Conservation (phyloP, 768 basidiomycete species). For the Kwoniella shandongensis region DNA sequence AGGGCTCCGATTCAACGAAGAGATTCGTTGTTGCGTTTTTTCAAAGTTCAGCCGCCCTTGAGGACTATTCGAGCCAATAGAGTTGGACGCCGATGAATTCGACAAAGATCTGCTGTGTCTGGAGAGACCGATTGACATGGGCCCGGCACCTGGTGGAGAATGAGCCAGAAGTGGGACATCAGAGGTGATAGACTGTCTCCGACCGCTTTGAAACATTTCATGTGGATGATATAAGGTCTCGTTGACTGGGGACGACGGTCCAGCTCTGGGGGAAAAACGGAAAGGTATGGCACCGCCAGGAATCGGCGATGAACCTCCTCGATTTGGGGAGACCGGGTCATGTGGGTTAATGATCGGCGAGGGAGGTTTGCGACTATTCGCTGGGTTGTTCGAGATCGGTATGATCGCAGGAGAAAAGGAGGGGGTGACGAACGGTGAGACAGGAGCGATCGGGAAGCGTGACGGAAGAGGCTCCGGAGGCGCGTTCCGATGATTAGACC, state of each 20-base stretch:
- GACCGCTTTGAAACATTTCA: conserved; percentile 13
- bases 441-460: conserved; percentile 31
- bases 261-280: conserved; percentile 16
- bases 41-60: conserved; percentile 9
- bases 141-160: conserved; percentile 20
- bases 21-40: background rate
- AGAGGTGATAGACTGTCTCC: conserved; percentile 28
- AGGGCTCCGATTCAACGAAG: conserved; percentile 3
- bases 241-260: conserved; percentile 16
- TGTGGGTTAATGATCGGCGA: conserved; percentile 21
- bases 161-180: conserved; percentile 17
- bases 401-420: conserved; percentile 41
- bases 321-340: conserved; percentile 13
- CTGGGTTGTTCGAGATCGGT: conserved; percentile 7
- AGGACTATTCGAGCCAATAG: conserved; percentile 1
- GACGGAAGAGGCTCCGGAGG: conserved; percentile 22
- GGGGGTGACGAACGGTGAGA: conserved; percentile 43
- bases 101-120: conserved; percentile 34
- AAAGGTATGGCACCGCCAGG: background rate
- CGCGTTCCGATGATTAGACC: conserved; percentile 7
- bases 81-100: conserved; percentile 22
- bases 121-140: conserved; percentile 20
- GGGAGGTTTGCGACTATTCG: conserved; percentile 20
- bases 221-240: background rate
- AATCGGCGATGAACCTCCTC: conserved; percentile 10